Percentiles rank a stretch among this genome's conserved stretches.
Conservation (phyloP, 2,329 filamentous ascomycete species). For the Dothidotthia symphoricarpi region DNA sequence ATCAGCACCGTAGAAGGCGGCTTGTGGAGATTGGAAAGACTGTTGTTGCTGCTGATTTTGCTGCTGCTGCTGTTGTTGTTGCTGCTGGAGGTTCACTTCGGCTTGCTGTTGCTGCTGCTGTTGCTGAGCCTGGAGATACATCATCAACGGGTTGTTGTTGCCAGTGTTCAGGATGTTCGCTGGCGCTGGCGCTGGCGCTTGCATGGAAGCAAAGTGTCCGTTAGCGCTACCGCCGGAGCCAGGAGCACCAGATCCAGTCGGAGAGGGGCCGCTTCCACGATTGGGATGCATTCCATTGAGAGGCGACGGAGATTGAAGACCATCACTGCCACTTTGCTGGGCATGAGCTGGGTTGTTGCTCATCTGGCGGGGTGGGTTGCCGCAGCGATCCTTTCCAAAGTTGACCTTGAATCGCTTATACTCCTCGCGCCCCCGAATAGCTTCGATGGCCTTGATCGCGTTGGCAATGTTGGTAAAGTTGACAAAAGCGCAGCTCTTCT, state of each 20-base stretch:
- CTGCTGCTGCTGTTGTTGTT: conserved; percentile 29
- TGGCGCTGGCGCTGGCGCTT: conserved; percentile 66
- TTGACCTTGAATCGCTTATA: conserved; percentile 99
- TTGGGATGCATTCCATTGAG: conserved; percentile 58
- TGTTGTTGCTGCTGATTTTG: conserved; percentile 60
- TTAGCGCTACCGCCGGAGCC: conserved; percentile 55
- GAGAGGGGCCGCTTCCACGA: conserved; percentile 56
- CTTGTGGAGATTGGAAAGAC: conserved; percentile 71
- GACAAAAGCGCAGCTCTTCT: conserved; percentile 99
- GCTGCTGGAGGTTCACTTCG: conserved; percentile 22
- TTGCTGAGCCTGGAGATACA: conserved; percentile 77
- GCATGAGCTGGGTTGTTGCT: conserved; percentile 59
- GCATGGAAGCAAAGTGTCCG: conserved; percentile 59
- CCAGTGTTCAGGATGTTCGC: conserved; percentile 76
- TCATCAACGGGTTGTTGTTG: conserved; percentile 81
- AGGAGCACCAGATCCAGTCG: conserved; percentile 58
- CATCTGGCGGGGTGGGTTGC: conserved; percentile 89
- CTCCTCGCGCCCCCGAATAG: conserved; percentile 88
- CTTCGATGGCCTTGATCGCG: conserved; percentile 98
- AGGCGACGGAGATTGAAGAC: conserved; percentile 55
- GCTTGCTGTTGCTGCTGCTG: conserved; percentile 46
- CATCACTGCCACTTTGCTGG: conserved; percentile 65
- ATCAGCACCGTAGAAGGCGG: conserved; percentile 69
- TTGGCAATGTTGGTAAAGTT: conserved; percentile 99
- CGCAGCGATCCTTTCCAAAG: conserved; percentile 97